Evolutionary conservation across 1,139 yeast species (phyloP).

Genomic region (Suhomyces guaymorum): DNA sequence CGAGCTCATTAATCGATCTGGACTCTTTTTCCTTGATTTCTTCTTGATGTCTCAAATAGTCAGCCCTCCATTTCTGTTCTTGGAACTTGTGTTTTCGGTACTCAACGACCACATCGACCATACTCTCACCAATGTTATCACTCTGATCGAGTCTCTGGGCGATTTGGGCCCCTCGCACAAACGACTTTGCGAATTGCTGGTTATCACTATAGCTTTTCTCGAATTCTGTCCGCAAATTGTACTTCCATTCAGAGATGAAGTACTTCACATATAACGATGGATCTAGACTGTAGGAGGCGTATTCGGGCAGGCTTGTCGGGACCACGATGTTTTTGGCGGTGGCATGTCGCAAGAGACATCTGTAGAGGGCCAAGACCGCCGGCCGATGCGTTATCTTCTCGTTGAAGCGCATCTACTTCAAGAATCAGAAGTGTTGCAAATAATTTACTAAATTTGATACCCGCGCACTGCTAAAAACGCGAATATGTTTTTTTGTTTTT

Average conservation of each 20-base stretch:
- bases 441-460: too few relatives aligned
- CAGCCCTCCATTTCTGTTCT: slow-evolving; percentile 21
- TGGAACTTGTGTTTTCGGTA: slow-evolving; percentile 18
- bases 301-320: slow-evolving; percentile 4
- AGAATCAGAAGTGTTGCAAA: too few relatives aligned
- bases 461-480: too few relatives aligned
- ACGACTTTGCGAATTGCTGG: slow-evolving; percentile 2
- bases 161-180: slow-evolving; percentile 6
- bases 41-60: slow-evolving; percentile 15
- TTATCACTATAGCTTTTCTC: slow-evolving; percentile 1
- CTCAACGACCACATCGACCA: slow-evolving; percentile 3
- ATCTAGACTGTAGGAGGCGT: slow-evolving; percentile 13
- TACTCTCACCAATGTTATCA: neutral
- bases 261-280: slow-evolving; percentile 13
- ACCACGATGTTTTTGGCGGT: slow-evolving; percentile 1
- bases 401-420: slow-evolving; percentile 7
- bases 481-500: too few relatives aligned
- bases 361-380: slow-evolving; percentile 11
- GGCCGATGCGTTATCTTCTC: slow-evolving; percentile 7
- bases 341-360: slow-evolving; percentile 20
- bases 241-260: slow-evolving; percentile 21
- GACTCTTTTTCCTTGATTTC: slow-evolving; percentile 13
- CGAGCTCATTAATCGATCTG: slow-evolving; percentile 11
- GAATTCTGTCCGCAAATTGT: slow-evolving; percentile 22
- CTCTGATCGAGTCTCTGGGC: slow-evolving; percentile 1